phyloP scores from a whole-genome alignment of 202 grass and related monocot genomes.

The Dendrocalamus latiflorus region DNA sequence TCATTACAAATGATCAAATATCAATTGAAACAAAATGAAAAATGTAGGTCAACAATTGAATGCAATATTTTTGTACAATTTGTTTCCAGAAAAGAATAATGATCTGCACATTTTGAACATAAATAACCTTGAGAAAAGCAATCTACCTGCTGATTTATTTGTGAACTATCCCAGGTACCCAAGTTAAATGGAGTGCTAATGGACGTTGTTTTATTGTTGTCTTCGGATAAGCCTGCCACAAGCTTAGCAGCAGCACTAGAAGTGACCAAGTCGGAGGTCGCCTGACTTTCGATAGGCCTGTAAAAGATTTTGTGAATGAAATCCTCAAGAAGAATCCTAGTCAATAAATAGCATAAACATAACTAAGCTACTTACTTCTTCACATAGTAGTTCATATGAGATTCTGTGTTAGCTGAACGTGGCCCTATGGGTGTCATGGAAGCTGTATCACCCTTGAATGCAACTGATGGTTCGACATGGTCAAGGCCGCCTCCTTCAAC shows the following conservation, averaged over 20 bases:
- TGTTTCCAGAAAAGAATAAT: not conserved
- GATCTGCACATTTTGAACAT: not conserved
- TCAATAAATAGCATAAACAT: conserved; percentile 16
- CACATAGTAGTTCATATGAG: conserved; percentile 38
- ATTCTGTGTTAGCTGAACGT: conserved; percentile 47
- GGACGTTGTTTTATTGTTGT: conserved; percentile 38
- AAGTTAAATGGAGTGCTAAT: conserved; percentile 52
- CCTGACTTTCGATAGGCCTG: conserved; percentile 54
- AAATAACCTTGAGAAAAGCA: conserved; percentile 21
- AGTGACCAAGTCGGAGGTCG: conserved; percentile 19
- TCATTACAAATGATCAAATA: not conserved
- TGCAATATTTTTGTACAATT: not conserved
- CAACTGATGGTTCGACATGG: conserved; percentile 40
- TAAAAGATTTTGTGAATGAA: conserved; percentile 24
- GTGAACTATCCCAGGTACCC: conserved; percentile 67
- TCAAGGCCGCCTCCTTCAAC: conserved; percentile 38
- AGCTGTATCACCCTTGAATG: conserved; percentile 38
- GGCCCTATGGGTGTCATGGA: conserved; percentile 51
- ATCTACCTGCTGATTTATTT: conserved; percentile 71
- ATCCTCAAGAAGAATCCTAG: not conserved
- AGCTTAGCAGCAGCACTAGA: conserved; percentile 35
- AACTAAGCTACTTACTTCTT: conserved; percentile 59
- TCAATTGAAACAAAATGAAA: not conserved
- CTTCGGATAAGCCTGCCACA: conserved; percentile 39
- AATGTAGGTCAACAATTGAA: not conserved